Evolutionary conservation across 2,329 filamentous ascomycete species (phyloP), one percentile per base, ranked within the genome.

Genomic region (Fusarium globosum): DNA sequence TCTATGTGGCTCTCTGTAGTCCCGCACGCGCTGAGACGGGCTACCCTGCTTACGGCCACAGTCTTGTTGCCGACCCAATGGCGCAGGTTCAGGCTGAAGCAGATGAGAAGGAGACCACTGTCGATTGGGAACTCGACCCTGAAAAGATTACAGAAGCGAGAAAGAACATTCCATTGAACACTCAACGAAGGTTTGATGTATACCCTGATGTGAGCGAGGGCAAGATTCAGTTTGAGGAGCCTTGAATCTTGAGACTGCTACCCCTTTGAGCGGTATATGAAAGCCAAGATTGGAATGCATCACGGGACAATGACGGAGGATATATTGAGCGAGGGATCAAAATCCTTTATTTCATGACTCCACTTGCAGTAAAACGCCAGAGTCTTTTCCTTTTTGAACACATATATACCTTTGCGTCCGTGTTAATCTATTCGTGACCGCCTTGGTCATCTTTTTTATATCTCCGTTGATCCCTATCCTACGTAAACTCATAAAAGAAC

Each of bases 1-100:
- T 97, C 15, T 98, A 97, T 82, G 95, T 98, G 18, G 96, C 91
- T 39, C 84, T 99, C 81, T 99, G 96, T 85, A 96, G 93, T 80
- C 96, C 96, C 2, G 95, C 96, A 38, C 88, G 96, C 69, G 94
- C 91, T 86, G 80, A 82, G 46, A 94, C 94, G 1, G 87, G 88
- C 11, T 99, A 99, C 81, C 91, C 95, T 79, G 96, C 96, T 2
- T 99, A 92, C 88, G 96, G 96, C 0, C 96, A 99, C 82, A 97
- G 92, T 77, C 86, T 98, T 86, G 87, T 98, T 61, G 92, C 93
- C 12, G 94, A 97, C 81, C 96, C 96, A 4, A 93, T 96, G 86
- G 96, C 95, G 18, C 86, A 91, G 76, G 89, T 98, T n/a, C 76
- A 98, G 76, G 88, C 86, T 21, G 91, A 97, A 86, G 89, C 95